Conservation (phyloP, 768 basidiomycete species). For the Calvatia gigantea region DNA sequence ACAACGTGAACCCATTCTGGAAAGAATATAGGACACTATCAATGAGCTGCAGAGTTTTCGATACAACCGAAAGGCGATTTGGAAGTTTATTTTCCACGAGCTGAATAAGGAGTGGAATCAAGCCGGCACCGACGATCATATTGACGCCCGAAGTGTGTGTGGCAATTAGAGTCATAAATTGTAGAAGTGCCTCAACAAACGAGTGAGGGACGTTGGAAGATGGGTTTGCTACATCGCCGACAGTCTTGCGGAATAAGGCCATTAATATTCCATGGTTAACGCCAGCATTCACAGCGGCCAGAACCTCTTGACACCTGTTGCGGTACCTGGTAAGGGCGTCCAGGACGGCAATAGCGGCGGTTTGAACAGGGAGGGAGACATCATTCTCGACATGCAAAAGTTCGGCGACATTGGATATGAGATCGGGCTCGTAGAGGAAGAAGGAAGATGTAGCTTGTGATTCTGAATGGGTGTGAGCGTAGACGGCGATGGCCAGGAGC, state of each 20-base stretch:
- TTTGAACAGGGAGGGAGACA: constrained; percentile 71
- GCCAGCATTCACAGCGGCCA: constrained; percentile 89
- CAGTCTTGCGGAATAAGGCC: constrained; percentile 81
- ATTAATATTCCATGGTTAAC: constrained; percentile 95
- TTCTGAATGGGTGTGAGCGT: constrained; percentile 84
- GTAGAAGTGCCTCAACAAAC: constrained; percentile 80
- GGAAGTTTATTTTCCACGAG: constrained; percentile 76
- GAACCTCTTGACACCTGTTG: constrained; percentile 77
- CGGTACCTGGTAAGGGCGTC: constrained; percentile 89
- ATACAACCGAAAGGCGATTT: constrained; percentile 69
- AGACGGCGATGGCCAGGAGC: constrained; percentile 86
- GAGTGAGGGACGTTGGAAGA: constrained; percentile 66
- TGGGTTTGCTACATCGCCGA: constrained; percentile 64
- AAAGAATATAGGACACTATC: constrained; percentile 92
- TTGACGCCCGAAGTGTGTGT: constrained; percentile 83
- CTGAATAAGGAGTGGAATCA: constrained; percentile 86
- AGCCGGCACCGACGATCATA: constrained; percentile 93
- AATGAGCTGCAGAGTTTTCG: constrained; percentile 88
- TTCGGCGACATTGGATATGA: constrained; percentile 85
- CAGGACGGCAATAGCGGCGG: constrained; percentile 82
- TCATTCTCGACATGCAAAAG: constrained; percentile 78
- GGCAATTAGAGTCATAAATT: constrained; percentile 84
- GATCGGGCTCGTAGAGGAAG: constrained; percentile 93
- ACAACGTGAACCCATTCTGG: constrained; percentile 82
- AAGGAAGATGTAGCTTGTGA: constrained; percentile 73